Percentiles rank a stretch among this genome's conserved stretches.
These are phyloP conservation scores for Nicotiana tabacum DNA, from an alignment of 257 asterid genomes.

Conservation along the genomic window DNA sequence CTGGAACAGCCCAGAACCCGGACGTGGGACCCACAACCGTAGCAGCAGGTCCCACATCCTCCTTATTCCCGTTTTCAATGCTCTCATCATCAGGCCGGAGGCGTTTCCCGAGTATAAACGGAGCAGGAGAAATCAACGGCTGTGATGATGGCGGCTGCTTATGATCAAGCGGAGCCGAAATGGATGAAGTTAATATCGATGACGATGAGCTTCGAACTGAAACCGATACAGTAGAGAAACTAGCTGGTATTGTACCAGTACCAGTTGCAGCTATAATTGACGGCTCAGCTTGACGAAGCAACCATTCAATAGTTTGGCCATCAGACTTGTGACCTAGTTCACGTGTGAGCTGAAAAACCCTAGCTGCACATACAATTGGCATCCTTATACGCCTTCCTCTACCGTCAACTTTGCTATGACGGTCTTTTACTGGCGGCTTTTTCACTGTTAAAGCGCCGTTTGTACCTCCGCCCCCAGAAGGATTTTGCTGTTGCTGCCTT, in stretches of 20 bases:
- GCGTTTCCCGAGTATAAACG: constrained; percentile 85
- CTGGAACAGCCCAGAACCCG: constrained; percentile 91
- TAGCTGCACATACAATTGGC: constrained; percentile 97
- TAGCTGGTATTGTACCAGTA: constrained; percentile 87
- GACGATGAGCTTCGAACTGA: constrained; percentile 18
- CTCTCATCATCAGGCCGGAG: constrained; percentile 62
- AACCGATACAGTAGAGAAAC: constrained; percentile 49
- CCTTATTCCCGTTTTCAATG: constrained; percentile 28
- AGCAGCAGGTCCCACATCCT: constrained; percentile 37
- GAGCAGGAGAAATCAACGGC: constrained; percentile 56
- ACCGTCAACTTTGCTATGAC: constrained; percentile 96
- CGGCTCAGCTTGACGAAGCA: constrained; percentile 95
- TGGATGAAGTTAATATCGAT: not conserved
- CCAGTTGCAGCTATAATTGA: constrained; percentile 96
- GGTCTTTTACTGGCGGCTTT: constrained; percentile 93
- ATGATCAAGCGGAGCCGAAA: constrained; percentile 50
- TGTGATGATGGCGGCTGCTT: constrained; percentile 34
- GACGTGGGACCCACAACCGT: constrained; percentile 36
- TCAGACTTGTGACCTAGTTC: constrained; percentile 97
- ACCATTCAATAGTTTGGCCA: constrained; percentile 97
- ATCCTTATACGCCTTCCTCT: constrained; percentile 95
- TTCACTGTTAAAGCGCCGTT: constrained; percentile 38
- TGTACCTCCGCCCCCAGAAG: not conserved
- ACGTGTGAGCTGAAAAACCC: constrained; percentile 91
- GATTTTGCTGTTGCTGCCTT: constrained; percentile 23